Percentiles rank a stretch among this genome's conserved stretches.
phyloP scores from a whole-genome alignment of 1,284 basidiomycete species.

The Volvariella surrecta region DNA sequence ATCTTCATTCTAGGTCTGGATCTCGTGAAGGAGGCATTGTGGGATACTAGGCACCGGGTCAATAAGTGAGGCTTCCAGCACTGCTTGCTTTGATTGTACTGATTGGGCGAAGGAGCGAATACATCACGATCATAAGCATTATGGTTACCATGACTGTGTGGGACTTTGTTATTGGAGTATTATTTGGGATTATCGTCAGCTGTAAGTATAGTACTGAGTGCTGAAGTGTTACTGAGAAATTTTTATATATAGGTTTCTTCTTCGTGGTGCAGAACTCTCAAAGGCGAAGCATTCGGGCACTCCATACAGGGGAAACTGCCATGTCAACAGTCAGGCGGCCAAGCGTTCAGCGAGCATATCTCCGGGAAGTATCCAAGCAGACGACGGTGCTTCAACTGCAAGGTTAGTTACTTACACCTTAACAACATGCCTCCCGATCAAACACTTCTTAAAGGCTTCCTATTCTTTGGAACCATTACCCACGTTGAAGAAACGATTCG shows the following conservation, averaged over 20 bases:
- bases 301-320: slow-evolving; percentile 73
- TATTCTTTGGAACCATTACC: slow-evolving; percentile 96
- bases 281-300: slow-evolving; percentile 71
- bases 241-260: slow-evolving; percentile 63
- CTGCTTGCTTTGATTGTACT: neutral
- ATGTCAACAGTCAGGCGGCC: slow-evolving; percentile 92
- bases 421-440: neutral
- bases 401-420: slow-evolving; percentile 31
- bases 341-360: slow-evolving; percentile 80
- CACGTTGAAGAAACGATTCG: slow-evolving; percentile 81
- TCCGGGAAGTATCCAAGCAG: slow-evolving; percentile 87
- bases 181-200: slow-evolving; percentile 88
- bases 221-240: slow-evolving; percentile 6
- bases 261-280: slow-evolving; percentile 94
- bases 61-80: slow-evolving; percentile 48
- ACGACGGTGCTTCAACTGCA: slow-evolving; percentile 88
- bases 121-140: slow-evolving; percentile 72
- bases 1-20: slow-evolving; percentile 96
- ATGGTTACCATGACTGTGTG: slow-evolving; percentile 89
- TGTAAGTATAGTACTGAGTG: slow-evolving; percentile 38
- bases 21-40: slow-evolving; percentile 89
- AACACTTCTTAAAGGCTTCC: no score
- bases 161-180: slow-evolving; percentile 92
- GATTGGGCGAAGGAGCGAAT: slow-evolving; percentile 43
- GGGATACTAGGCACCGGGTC: slow-evolving; percentile 91